These are phyloP conservation scores for Teratosphaeria viscida DNA, from an alignment of 2,329 filamentous ascomycete species.

Conservation along the genomic window DNA sequence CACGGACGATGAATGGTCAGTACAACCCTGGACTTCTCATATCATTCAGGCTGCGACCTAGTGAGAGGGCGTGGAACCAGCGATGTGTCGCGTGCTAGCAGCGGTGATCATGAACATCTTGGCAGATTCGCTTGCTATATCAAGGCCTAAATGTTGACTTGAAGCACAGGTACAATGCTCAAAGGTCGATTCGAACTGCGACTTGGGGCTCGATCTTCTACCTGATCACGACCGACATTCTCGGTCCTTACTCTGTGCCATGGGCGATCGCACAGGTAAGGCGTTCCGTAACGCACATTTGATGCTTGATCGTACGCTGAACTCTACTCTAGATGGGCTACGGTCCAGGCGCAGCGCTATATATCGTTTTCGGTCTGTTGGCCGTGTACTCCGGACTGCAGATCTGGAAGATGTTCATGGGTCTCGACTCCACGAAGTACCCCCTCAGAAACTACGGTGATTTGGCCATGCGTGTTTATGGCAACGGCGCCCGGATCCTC, in stretches of 20 bases:
- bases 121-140: not conserved
- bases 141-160: slow-evolving; percentile 19
- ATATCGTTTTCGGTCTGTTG: slow-evolving; percentile 28
- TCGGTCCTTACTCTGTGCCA: slow-evolving; percentile 22
- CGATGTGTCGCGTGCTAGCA: not conserved
- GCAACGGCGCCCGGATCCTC: slow-evolving; percentile 26
- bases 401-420: slow-evolving; percentile 3
- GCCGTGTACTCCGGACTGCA: slow-evolving; percentile 11
- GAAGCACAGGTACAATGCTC: slow-evolving; percentile 11
- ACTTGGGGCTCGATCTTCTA: slow-evolving; percentile 1
- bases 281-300: not conserved
- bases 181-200: not conserved
- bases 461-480: slow-evolving; percentile 31
- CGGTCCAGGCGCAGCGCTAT: slow-evolving; percentile 28
- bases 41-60: not conserved
- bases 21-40: not conserved
- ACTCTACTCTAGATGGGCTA: slow-evolving; percentile 14
- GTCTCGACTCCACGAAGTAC: slow-evolving; percentile 30
- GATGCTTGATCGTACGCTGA: not conserved
- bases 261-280: not conserved
- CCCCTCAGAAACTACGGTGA: slow-evolving; percentile 34
- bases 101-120: not conserved
- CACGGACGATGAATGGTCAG: slow-evolving; percentile 24
- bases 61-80: not conserved
- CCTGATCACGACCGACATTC: slow-evolving; percentile 33